Conservation (phyloP, 257 asterid species). For the Apocynum venetum region DNA sequence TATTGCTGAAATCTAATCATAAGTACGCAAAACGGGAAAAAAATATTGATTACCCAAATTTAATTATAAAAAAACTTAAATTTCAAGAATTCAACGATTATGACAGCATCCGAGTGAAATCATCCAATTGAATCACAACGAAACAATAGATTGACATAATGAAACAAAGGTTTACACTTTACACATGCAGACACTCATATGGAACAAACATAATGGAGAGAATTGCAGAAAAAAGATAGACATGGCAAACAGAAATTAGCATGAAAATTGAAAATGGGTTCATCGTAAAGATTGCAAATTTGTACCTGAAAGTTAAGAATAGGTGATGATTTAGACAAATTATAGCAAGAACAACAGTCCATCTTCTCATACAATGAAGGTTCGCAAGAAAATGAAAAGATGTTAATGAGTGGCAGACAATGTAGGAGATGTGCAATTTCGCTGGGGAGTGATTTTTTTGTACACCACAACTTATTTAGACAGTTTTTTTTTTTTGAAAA, state of each 20-base stretch:
- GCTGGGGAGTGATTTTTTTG: background rate
- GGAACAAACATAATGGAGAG: background rate
- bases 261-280: background rate
- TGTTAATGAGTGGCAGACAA: background rate
- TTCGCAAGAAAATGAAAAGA: background rate
- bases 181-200: background rate
- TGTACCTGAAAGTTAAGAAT: slow-evolving; percentile 34
- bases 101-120: background rate
- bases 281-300: background rate
- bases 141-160: background rate
- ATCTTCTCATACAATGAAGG: slow-evolving; percentile 17
- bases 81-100: background rate
- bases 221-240: background rate
- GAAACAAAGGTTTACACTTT: background rate
- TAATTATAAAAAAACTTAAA: too few relatives aligned
- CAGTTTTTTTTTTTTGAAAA: too few relatives aligned
- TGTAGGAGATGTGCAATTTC: background rate
- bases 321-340: slow-evolving; percentile 28
- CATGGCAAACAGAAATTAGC: background rate
- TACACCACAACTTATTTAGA: slow-evolving; percentile 20
- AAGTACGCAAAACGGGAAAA: background rate
- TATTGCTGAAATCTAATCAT: background rate
- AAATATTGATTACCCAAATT: background rate
- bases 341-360: slow-evolving; percentile 40
- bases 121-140: background rate